Evolutionary conservation across 495 filamentous ascomycete genomes (phyloP).

Genomic region (Melanomma pulvis-pyrius): DNA sequence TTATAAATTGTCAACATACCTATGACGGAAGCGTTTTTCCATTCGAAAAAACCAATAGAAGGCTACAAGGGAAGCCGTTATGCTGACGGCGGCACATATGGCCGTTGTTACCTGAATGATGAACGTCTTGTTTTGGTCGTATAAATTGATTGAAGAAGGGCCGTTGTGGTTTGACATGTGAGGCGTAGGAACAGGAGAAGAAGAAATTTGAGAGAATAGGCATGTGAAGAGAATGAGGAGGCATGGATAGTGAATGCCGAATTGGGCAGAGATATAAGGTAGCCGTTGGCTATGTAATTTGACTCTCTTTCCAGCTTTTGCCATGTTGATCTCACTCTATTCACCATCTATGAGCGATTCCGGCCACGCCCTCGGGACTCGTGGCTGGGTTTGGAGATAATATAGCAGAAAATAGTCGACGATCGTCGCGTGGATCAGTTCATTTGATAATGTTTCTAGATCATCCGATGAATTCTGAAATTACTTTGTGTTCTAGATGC

Average conservation of each 20-base stretch:
- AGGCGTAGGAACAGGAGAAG: slow-evolving; percentile 1
- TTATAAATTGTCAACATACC: slow-evolving; percentile 53
- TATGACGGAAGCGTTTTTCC: slow-evolving; percentile 72
- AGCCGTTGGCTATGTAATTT: background rate
- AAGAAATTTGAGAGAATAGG: background rate
- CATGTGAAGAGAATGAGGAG: background rate
- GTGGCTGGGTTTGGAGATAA: background rate
- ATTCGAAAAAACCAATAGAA: slow-evolving; percentile 77
- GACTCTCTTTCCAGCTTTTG: background rate
- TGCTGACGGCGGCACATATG: slow-evolving; percentile 53
- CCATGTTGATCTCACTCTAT: slow-evolving; percentile 3
- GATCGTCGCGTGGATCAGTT: background rate
- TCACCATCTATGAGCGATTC: background rate
- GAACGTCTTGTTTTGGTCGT: slow-evolving; percentile 27
- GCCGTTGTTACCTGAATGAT: slow-evolving; percentile 40
- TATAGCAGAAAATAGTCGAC: background rate
- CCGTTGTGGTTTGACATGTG: background rate
- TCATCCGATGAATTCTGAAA: background rate
- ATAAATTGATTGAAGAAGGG: slow-evolving; percentile 20
- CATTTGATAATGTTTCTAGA: slow-evolving; percentile 12
- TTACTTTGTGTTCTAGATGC: slow-evolving; percentile 1
- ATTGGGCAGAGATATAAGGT: background rate
- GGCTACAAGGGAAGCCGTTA: slow-evolving; percentile 54
- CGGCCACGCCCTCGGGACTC: background rate
- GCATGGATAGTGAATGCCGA: background rate